Conservation (phyloP, 148 eudicot genomes). For the Suaeda aralocaspica region DNA sequence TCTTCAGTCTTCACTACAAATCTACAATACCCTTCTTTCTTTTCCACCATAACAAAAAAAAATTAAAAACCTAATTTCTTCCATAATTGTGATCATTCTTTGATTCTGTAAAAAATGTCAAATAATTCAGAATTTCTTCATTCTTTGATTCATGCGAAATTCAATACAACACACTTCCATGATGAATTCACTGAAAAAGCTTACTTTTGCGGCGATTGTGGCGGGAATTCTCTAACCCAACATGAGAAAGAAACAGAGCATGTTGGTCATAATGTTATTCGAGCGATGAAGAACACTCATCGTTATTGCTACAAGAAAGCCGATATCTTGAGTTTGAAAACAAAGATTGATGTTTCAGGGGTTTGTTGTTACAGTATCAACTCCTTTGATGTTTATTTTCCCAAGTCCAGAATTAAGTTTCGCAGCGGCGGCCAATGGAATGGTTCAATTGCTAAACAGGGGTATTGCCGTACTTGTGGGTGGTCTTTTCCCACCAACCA, state of each 20-base stretch:
- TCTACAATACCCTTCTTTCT: too few species aligned
- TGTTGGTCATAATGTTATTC: background rate
- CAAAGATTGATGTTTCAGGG: background rate
- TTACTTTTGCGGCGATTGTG: constrained; percentile 1
- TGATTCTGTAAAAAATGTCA: background rate
- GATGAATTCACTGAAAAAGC: background rate
- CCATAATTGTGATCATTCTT: too few species aligned
- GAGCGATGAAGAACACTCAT: background rate
- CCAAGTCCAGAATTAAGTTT: background rate
- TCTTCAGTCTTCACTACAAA: too few species aligned
- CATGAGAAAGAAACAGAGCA: background rate
- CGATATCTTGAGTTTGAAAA: background rate
- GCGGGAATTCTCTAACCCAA: background rate
- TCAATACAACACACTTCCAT: background rate
- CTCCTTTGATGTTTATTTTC: background rate
- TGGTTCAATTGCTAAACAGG: background rate
- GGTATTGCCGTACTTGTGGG: background rate
- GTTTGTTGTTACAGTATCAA: background rate
- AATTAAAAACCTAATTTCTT: too few species aligned
- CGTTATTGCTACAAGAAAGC: background rate
- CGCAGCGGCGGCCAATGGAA: too few species aligned
- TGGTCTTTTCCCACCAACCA: too few species aligned
- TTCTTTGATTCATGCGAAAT: background rate
- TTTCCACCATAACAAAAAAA: too few species aligned
- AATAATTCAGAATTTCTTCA: too few species aligned